Percentiles rank a stretch among this genome's conserved stretches.
Evolutionary conservation across 345 rosid genomes (phyloP).

Genomic region (Moringa oleifera): DNA sequence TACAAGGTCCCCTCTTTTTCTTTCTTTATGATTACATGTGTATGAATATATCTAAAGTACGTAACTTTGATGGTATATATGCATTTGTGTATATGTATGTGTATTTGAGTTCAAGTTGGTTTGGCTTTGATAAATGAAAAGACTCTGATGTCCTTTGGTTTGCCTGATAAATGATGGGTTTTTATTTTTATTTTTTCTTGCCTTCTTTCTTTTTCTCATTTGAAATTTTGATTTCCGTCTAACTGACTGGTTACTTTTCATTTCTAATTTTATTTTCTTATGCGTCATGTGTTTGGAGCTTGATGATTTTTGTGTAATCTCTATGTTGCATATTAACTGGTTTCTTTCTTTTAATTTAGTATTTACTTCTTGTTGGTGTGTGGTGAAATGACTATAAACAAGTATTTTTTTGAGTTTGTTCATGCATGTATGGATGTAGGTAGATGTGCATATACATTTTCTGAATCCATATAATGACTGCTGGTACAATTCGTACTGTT

Average conservation of each 20-base stretch:
- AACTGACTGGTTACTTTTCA: background rate
- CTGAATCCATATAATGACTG: background rate
- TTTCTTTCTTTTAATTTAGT: no score
- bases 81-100: background rate
- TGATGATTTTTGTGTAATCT: no score
- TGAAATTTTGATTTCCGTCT: background rate
- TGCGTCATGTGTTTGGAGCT: background rate
- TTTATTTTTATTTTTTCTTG: background rate
- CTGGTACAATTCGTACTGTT: background rate
- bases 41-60: no score
- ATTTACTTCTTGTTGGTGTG: background rate
- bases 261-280: background rate
- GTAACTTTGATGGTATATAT: no score
- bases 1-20: conserved; percentile 51
- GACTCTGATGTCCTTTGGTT: conserved; percentile 5
- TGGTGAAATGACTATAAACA: background rate
- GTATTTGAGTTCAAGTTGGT: background rate
- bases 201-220: background rate
- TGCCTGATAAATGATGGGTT: conserved; percentile 1
- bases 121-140: conserved; percentile 8
- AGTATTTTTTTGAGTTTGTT: no score
- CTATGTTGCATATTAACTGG: no score
- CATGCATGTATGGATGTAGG: no score
- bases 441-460: background rate
- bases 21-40: background rate